Evolutionary conservation across 345 rosid species (phyloP), one percentile per base, ranked within the genome.

Genomic region (Clarkia xantiana): DNA sequence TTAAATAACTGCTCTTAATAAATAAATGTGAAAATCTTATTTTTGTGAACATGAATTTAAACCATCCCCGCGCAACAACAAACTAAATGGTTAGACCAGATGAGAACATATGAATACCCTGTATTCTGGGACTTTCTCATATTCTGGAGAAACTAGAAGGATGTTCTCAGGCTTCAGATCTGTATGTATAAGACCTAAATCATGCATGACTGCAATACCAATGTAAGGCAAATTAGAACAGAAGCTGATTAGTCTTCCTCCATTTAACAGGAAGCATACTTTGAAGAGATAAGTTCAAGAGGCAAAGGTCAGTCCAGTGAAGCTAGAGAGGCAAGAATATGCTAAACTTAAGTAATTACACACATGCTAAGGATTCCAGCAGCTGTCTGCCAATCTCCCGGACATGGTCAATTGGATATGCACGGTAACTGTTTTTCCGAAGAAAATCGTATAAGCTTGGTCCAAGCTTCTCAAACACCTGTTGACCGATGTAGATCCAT

Each of bases 401-500:
- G 69, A 91, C 96, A 79, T 78, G 95, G 49, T 85, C 97, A 89
- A 89, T 80, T 67, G 95, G 97, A 85, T 82, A 82, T 69, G 90
- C 80, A 76, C 94, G 87, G 69, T 85, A 89, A 83, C 76, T 80
- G 90, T 89, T 89, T 85, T 85, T 78, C 79, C 86, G 94, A 64
- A 89, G 95, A 82, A 89, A 85, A 76, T 89, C 95, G 71, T 86
- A 91, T 84, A 86, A 81, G 84, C 98, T 86, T 69, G 98, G 93
- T 59, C 98, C 98, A 86, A 86, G 98, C 87, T 87, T 91, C 96
- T 91, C 98, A 91, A 86, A 86, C 47, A 91, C 98, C 96, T 91
- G 96, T 81, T 72, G 74, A 76, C 75, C 76, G 94, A 86, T 86
- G 72, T 68, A 58, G 72, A 75, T 78, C 67, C 89, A 86, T 60